phyloP scores from a whole-genome alignment of 345 rosid species.

The Lepidium aucheri region DNA sequence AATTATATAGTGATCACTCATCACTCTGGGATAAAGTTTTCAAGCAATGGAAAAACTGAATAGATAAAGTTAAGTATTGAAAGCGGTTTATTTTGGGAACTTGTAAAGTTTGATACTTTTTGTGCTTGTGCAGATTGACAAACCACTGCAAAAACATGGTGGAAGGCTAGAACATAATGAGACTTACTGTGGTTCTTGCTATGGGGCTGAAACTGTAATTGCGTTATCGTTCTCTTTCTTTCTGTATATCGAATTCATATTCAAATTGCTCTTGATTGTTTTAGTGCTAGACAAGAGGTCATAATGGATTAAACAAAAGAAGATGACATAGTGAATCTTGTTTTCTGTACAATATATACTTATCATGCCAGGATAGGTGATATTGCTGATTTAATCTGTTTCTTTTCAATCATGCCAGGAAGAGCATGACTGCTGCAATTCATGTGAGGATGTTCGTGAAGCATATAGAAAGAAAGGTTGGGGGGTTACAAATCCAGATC shows the following conservation, averaged over 20 bases:
- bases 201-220: conserved; percentile 80
- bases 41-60: neutral
- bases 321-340: neutral
- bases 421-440: conserved; percentile 81
- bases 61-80: neutral
- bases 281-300: neutral
- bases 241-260: neutral
- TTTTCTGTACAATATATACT: neutral
- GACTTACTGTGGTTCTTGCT: conserved; percentile 93
- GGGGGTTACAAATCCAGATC: conserved; percentile 76
- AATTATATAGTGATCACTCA: neutral
- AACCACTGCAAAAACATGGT: conserved; percentile 91
- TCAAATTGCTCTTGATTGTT: neutral
- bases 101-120: neutral
- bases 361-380: neutral
- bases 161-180: conserved; percentile 96
- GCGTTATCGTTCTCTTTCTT: neutral
- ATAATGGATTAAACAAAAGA: neutral
- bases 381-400: neutral
- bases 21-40: neutral
- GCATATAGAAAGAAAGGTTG: conserved; percentile 95
- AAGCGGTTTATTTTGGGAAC: neutral
- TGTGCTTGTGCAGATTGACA: conserved; percentile 60
- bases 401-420: conserved; percentile 29
- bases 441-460: conserved; percentile 91